phyloP scores from a whole-genome alignment of 1,284 basidiomycete species.

The Ceratobasidium sp. region DNA sequence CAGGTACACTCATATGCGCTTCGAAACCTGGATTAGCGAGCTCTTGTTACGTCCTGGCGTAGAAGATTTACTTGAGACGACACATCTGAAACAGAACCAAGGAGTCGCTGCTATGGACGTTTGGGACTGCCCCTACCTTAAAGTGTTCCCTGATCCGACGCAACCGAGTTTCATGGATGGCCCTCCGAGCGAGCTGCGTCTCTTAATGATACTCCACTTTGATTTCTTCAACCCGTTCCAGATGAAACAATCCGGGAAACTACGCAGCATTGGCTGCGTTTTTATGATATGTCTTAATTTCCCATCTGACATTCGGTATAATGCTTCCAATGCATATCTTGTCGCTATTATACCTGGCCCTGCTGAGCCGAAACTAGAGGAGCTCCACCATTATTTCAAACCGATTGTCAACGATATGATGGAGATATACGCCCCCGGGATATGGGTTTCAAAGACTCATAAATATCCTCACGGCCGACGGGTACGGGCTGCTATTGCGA shows the following conservation, averaged over 20 bases:
- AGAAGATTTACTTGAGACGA: slow-evolving; percentile 1
- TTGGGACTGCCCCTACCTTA: slow-evolving; percentile 1
- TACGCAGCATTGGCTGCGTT: slow-evolving; percentile 36
- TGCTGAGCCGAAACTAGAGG: background rate
- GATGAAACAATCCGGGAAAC: slow-evolving; percentile 21
- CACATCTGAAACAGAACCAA: background rate
- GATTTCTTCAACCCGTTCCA: slow-evolving; percentile 44
- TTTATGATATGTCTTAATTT: slow-evolving; percentile 46
- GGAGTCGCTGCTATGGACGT: background rate
- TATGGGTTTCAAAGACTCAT: slow-evolving; percentile 12
- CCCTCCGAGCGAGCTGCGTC: background rate
- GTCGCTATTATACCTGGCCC: background rate
- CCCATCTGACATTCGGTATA: slow-evolving; percentile 47
- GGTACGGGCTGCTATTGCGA: background rate
- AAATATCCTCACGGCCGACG: background rate
- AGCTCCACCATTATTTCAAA: background rate
- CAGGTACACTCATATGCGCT: background rate
- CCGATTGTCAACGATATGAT: background rate
- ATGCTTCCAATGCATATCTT: slow-evolving; percentile 48
- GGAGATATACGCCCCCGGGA: background rate
- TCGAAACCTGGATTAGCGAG: slow-evolving; percentile 2
- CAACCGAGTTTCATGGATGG: slow-evolving; percentile 1
- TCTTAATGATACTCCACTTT: background rate
- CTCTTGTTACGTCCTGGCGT: background rate
- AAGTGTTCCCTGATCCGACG: background rate